Conservation (phyloP, 495 filamentous ascomycete species). For the Aspergillus steynii region DNA sequence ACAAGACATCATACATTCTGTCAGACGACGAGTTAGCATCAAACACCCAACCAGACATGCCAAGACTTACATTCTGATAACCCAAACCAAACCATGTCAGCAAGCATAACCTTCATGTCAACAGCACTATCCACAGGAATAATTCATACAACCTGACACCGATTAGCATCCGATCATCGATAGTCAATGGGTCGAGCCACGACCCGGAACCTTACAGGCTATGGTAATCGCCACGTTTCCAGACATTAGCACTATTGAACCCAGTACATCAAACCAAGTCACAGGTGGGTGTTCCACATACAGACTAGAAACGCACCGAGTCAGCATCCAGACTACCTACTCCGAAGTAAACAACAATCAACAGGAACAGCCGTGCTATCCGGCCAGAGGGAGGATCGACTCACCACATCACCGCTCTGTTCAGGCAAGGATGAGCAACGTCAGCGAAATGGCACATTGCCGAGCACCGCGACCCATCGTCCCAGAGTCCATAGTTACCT, state of each 20-base stretch:
- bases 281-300: background rate
- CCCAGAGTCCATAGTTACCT: background rate
- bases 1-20: slow-evolving; percentile 4
- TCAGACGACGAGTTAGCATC: slow-evolving; percentile 5
- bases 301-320: background rate
- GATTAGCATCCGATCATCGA: background rate
- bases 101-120: background rate
- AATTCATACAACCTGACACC: slow-evolving; percentile 3
- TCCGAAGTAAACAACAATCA: background rate
- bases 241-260: background rate
- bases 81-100: background rate
- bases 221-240: background rate
- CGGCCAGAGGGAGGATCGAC: background rate
- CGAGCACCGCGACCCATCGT: background rate
- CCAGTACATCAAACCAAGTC: background rate
- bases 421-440: slow-evolving; percentile 7
- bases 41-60: background rate
- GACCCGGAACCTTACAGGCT: slow-evolving; percentile 8
- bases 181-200: background rate
- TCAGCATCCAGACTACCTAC: background rate
- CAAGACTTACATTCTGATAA: slow-evolving; percentile 11
- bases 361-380: background rate
- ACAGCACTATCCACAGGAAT: background rate
- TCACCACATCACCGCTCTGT: slow-evolving; percentile 18
- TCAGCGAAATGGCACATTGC: background rate